A percentile compares a stretch with the other conserved stretches of the same genome.
These are phyloP conservation scores for Zizania palustris DNA, from an alignment of 202 grass and related monocot species.

Conservation along the genomic window DNA sequence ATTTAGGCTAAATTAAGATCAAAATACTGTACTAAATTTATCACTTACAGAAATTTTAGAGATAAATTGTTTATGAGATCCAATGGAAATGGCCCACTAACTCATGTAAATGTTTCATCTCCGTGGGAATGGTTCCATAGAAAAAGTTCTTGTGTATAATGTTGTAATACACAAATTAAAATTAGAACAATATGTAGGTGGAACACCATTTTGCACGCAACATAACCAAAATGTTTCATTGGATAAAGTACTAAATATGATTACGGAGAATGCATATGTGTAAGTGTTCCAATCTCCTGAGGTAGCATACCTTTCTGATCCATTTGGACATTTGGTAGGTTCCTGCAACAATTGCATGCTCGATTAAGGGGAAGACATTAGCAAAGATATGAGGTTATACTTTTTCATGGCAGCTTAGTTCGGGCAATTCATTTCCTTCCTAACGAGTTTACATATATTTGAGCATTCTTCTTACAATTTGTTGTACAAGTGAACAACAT, in stretches of 20 bases:
- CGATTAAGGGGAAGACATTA: conserved; percentile 4
- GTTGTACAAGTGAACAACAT: conserved; percentile 37
- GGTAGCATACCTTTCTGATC: conserved; percentile 57
- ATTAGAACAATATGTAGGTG: conserved; percentile 4
- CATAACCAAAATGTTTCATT: not conserved
- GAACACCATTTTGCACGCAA: not conserved
- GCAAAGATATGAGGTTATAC: not conserved
- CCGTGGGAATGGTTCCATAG: conserved; percentile 52
- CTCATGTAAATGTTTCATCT: conserved; percentile 46
- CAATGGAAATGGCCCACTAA: conserved; percentile 50
- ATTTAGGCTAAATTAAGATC: not conserved
- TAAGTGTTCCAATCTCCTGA: conserved; percentile 58
- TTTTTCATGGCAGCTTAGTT: not conserved
- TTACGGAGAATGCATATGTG: conserved; percentile 67
- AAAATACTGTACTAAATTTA: not conserved
- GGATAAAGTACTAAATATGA: conserved; percentile 26
- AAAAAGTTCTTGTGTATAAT: conserved; percentile 59
- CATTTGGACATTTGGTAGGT: conserved; percentile 74
- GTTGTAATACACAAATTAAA: conserved; percentile 43
- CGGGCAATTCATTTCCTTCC: not conserved
- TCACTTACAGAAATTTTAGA: conserved; percentile 57
- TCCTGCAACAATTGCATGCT: conserved; percentile 42
- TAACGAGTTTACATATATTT: not conserved
- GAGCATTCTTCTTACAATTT: not conserved
- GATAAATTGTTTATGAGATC: conserved; percentile 40